Evolutionary conservation across 1,284 basidiomycete genomes (phyloP), one percentile per base, ranked within the genome.

Genomic region (Cutaneotrichosporon cyanovorans): DNA sequence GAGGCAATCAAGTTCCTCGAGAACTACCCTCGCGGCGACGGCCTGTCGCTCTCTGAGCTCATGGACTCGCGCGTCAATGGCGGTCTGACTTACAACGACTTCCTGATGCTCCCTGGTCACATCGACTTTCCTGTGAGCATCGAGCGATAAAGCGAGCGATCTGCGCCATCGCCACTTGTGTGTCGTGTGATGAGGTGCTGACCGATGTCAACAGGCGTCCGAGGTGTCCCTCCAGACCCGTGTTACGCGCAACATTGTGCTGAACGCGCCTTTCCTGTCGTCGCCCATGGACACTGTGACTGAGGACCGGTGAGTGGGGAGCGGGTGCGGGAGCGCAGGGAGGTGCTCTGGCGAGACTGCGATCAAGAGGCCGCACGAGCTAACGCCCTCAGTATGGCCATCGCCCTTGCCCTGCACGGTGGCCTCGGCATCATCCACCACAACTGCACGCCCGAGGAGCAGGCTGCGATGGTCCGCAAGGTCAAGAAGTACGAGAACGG

Each of bases 231-330:
- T 90, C 3, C 88, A 95, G 74, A 87, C 83, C 61, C 66, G 78
- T 46, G 83, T 98, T 46, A 96, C 93, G 38, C 82, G 85, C 49
- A 96, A 96, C 65, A 88, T 97, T 58, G 76, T 79, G 35, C 79
- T 99, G 63, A 96, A 91, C 75, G 92, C 92, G 0, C 93, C 95
- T 0, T 95, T 99, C 75, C 77, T 97, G 75, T 95, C 89, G 69
- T 93, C 89, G 50, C 93, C 95, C 35, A 99, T 99, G 93, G 93
- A 99, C 76, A 98, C 93, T 28, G 93, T 99, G 58, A 98, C 95
- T 3, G 93, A 97, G 75, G 82, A 80, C 53, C 83, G 92, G 60
- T 66, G 47, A 45, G 63, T 57, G 6, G 11, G 18, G n/a, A n/a
- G n/a, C n/a, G n/a, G n/a, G 14, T 12, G 18, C 14, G 12, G 18